phyloP scores from a whole-genome alignment of 2,329 filamentous ascomycete genomes.

The Dothideomycetes sp. region DNA sequence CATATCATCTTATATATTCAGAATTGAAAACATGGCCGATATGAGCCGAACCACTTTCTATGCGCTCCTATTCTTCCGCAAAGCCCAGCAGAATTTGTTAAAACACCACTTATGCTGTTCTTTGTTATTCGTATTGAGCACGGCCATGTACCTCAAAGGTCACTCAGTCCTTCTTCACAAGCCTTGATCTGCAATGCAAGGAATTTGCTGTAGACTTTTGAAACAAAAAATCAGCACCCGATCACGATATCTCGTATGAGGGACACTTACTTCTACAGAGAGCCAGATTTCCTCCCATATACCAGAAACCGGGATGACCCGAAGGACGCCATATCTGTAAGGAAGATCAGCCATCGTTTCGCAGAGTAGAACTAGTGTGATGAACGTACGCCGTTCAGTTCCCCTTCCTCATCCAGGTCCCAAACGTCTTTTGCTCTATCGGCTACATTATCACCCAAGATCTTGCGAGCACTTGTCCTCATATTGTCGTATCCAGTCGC shows the following conservation, averaged over 20 bases:
- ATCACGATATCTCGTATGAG: not conserved
- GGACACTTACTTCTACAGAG: constrained; percentile 28
- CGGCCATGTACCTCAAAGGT: not conserved
- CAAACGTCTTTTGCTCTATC: constrained; percentile 45
- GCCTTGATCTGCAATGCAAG: constrained; percentile 35
- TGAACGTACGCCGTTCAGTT: constrained; percentile 22
- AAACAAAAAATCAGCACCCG: no score
- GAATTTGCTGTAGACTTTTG: constrained; percentile 25
- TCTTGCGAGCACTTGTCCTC: constrained; percentile 50
- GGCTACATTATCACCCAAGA: constrained; percentile 54
- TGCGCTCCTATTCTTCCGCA: not conserved
- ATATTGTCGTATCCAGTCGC: constrained; percentile 57
- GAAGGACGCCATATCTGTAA: constrained; percentile 31
- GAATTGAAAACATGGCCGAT: not conserved
- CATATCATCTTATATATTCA: not conserved
- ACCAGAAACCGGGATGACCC: constrained; percentile 33
- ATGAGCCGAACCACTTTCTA: not conserved
- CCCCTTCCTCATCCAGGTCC: constrained; percentile 32
- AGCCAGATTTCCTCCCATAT: constrained; percentile 31
- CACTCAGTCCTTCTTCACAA: constrained; percentile 28
- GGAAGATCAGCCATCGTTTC: not conserved
- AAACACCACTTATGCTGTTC: no score
- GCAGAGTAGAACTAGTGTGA: no score
- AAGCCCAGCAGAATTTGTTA: no score
- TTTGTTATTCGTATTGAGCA: not conserved